Evolutionary conservation across 1,284 basidiomycete genomes (phyloP), one percentile per base, ranked within the genome.

Genomic region (Ustilago sp.): DNA sequence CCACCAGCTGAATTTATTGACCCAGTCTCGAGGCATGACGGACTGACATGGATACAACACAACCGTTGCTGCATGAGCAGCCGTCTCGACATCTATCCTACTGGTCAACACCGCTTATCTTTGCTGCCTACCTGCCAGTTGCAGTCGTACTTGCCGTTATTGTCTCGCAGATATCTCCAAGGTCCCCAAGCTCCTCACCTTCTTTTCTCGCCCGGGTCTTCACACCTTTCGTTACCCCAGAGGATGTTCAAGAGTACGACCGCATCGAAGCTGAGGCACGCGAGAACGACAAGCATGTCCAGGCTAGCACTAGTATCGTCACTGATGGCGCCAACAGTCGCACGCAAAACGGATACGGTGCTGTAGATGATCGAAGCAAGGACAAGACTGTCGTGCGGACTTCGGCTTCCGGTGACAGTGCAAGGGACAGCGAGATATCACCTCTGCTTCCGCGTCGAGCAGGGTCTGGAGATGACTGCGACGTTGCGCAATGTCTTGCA

Each of bases 231-330:
- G 63, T 71, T 32, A 63, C 56, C 3, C 68, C 68, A 1, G 59
- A 71, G 19, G 68, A 71, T 34, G 68, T 71, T 0, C 68, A 63
- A 43, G 63, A 66, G 31, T 71, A 71, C 63, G 63, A 71, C 23
- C 68, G 41, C 19, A 35, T 48, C 34, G 63, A 71, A 23, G 59
- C 35, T 0, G 19, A 55, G 17, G 63, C 63, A 9, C 50, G 51
- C 15, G 38, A 65, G 23, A 45, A 63, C 1, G 51, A 66, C 32
- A 34, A 56, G 32, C 55, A 66, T 3, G 34, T 31, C 15, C 35
- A 51, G 5, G 39, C 61, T 5, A 28, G 23, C 23, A 28, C 23
- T 28, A 28, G 23, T 28, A 28, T 28, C 2, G 23, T 3, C 23
- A 28, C 23, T 28, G 23, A 28, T 28, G 23, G 23, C 23, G 23